Conservation (phyloP, 768 basidiomycete species). For the Russula olivacea region DNA sequence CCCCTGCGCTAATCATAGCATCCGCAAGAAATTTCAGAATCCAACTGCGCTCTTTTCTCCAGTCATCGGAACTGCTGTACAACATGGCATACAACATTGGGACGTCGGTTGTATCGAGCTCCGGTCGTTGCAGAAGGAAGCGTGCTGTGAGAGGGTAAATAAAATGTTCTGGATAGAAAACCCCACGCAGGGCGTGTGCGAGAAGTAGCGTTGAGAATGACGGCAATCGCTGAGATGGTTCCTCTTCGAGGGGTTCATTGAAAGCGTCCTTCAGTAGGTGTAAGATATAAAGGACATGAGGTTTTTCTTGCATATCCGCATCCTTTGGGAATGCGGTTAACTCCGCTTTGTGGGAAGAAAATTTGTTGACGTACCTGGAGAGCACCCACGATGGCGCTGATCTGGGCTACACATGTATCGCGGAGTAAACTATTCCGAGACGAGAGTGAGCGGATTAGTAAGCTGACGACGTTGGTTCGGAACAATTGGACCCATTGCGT, state of each 20-base stretch:
- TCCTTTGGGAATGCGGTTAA: conserved; percentile 38
- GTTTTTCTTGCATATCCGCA: conserved; percentile 71
- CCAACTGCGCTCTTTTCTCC: conserved; percentile 88
- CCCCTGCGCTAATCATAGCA: conserved; percentile 53
- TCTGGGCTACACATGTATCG: conserved; percentile 51
- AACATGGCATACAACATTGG: conserved; percentile 89
- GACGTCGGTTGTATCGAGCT: conserved; percentile 74
- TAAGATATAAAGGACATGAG: conserved; percentile 68
- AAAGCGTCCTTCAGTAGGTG: conserved; percentile 56
- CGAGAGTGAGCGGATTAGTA: conserved; percentile 69
- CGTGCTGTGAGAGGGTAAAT: conserved; percentile 81
- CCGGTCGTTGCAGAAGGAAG: conserved; percentile 85
- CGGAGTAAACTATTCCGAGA: conserved; percentile 57
- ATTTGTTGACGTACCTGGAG: conserved; percentile 49
- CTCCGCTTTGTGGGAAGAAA: background rate
- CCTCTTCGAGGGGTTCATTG: conserved; percentile 36
- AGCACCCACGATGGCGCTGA: conserved; percentile 53
- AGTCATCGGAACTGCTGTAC: conserved; percentile 71
- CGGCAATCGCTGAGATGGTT: conserved; percentile 53
- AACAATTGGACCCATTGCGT: conserved; percentile 85
- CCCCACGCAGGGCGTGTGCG: conserved; percentile 69
- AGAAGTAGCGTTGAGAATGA: conserved; percentile 77
- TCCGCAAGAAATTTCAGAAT: conserved; percentile 79
- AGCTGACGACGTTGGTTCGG: conserved; percentile 67
- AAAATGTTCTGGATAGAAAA: conserved; percentile 85